A percentile compares a stretch with the other conserved stretches of the same genome.
These are phyloP conservation scores for Pseudohyphozyma bogoriensis DNA, from an alignment of 768 basidiomycete species.

Conservation along the genomic window DNA sequence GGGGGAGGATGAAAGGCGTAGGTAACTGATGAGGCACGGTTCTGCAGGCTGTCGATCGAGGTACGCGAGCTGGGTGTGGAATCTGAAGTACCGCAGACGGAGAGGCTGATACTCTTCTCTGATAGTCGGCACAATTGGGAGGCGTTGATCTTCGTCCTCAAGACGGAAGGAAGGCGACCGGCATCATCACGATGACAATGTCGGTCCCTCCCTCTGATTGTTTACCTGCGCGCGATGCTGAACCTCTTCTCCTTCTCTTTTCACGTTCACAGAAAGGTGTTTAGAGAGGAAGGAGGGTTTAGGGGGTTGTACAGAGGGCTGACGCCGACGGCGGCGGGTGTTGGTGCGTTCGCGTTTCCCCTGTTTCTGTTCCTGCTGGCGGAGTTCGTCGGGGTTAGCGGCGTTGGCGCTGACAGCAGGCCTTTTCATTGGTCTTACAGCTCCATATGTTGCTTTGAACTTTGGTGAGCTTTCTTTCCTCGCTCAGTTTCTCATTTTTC, in stretches of 20 bases:
- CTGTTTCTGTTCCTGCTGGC: too few species aligned
- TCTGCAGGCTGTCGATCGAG: too few species aligned
- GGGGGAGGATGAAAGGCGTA: slow-evolving; percentile 25
- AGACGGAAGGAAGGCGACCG: slow-evolving; percentile 30
- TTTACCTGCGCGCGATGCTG: neutral
- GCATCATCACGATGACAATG: slow-evolving; percentile 75
- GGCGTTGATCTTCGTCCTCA: too few species aligned
- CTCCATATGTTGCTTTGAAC: slow-evolving; percentile 48
- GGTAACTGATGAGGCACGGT: too few species aligned
- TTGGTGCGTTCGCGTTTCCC: slow-evolving; percentile 16
- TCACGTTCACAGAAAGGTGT: slow-evolving; percentile 42
- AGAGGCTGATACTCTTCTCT: neutral
- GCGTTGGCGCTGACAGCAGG: too few species aligned
- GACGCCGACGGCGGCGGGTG: slow-evolving; percentile 55
- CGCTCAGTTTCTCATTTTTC: neutral
- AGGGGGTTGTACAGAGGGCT: slow-evolving; percentile 74
- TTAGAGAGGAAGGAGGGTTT: slow-evolving; percentile 84
- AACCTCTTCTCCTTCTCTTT: neutral
- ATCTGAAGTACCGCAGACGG: too few species aligned
- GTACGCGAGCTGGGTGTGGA: too few species aligned
- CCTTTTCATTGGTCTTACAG: too few species aligned
- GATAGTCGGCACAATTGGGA: slow-evolving; percentile 18
- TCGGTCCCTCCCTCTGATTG: slow-evolving; percentile 39
- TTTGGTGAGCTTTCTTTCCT: slow-evolving; percentile 5
- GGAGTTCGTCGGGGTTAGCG: too few species aligned